Evolutionary conservation across 2,329 filamentous ascomycete genomes (phyloP).

Genomic region (Aspergillus costaricaensis): DNA sequence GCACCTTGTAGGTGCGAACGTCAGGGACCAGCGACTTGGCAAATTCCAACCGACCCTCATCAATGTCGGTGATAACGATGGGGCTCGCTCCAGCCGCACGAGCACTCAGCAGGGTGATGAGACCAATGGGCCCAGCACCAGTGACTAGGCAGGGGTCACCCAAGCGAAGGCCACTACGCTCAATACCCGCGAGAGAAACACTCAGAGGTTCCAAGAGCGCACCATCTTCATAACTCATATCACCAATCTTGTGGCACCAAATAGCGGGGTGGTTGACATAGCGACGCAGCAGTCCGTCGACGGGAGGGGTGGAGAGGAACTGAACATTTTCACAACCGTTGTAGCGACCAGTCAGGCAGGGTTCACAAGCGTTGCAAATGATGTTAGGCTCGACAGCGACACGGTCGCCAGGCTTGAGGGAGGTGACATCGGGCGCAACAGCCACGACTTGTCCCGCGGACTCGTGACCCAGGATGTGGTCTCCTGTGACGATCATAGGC

Average conservation of each 20-base stretch:
- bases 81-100: conserved; percentile 86
- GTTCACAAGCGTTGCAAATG: conserved; percentile 87
- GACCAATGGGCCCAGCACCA: conserved; percentile 89
- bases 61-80: conserved; percentile 92
- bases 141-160: conserved; percentile 88
- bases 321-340: conserved; percentile 86
- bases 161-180: conserved; percentile 75
- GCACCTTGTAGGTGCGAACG: conserved; percentile 68
- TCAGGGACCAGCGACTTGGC: conserved; percentile 80
- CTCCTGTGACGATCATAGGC: conserved; percentile 86
- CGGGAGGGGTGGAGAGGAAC: conserved; percentile 89
- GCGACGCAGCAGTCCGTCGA: conserved; percentile 80
- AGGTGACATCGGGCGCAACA: conserved; percentile 69
- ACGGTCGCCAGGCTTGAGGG: conserved; percentile 80
- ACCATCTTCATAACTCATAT: conserved; percentile 90
- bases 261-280: conserved; percentile 93
- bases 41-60: conserved; percentile 79
- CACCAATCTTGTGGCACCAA: conserved; percentile 95
- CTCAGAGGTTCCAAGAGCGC: conserved; percentile 87
- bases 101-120: conserved; percentile 83
- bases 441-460: conserved; percentile 77
- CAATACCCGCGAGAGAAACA: conserved; percentile 84
- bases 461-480: conserved; percentile 94
- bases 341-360: conserved; percentile 88
- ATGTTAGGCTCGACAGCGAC: conserved; percentile 94